phyloP scores from a whole-genome alignment of 2,329 filamentous ascomycete species.

The Rhynchosporium graminicola region DNA sequence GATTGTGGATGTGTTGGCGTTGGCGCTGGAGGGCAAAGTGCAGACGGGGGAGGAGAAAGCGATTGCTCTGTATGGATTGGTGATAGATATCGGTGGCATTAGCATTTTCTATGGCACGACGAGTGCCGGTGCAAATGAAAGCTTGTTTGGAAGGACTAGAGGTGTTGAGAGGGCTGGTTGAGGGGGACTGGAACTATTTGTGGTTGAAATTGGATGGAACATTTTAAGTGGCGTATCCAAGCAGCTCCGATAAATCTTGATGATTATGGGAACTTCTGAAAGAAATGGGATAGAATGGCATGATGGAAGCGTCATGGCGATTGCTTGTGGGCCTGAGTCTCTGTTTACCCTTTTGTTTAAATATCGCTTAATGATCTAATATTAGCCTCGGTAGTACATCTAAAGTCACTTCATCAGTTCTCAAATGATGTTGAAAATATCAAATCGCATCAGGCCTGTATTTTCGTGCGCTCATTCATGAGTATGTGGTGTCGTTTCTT shows the following conservation, averaged over 20 bases:
- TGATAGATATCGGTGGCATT: constrained; percentile 52
- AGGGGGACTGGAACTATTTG: constrained; percentile 45
- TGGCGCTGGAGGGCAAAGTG: constrained; percentile 37
- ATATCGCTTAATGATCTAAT: too few species aligned
- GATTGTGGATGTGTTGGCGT: constrained; percentile 51
- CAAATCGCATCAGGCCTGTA: not conserved
- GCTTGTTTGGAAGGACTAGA: constrained; percentile 51
- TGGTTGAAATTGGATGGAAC: constrained; percentile 50
- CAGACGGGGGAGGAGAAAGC: constrained; percentile 48
- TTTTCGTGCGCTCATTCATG: not conserved
- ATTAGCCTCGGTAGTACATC: too few species aligned
- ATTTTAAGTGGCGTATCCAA: too few species aligned
- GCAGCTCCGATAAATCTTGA: too few species aligned
- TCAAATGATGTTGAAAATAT: too few species aligned
- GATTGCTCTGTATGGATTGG: constrained; percentile 58
- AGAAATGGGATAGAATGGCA: not conserved
- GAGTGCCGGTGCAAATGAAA: constrained; percentile 50
- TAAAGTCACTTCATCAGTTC: too few species aligned
- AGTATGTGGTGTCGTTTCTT: not conserved
- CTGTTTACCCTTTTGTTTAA: too few species aligned
- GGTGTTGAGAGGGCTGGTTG: constrained; percentile 46
- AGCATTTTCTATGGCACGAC: constrained; percentile 59
- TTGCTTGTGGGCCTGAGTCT: too few species aligned
- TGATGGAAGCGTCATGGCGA: too few species aligned
- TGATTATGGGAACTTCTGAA: not conserved